Conservation (phyloP, 2,329 filamentous ascomycete genomes). For the Cadophora sp. region DNA sequence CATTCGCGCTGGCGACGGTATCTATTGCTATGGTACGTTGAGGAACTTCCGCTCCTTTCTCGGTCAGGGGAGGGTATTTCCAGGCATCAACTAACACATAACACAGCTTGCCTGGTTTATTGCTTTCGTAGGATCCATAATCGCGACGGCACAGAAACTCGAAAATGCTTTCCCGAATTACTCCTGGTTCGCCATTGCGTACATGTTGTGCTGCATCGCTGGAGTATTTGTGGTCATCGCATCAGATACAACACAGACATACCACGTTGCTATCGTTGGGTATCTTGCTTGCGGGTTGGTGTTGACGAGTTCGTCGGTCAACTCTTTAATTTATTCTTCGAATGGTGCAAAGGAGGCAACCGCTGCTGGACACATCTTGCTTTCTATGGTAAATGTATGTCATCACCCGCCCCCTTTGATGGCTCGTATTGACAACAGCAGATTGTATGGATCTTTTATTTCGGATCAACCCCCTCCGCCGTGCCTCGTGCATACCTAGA, state of each 20-base stretch:
- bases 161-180: slow-evolving; percentile 75
- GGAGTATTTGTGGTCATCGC: slow-evolving; percentile 85
- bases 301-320: slow-evolving; percentile 84
- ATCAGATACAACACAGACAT: slow-evolving; percentile 83
- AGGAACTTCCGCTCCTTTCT: background rate
- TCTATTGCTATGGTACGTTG: slow-evolving; percentile 84
- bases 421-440: slow-evolving; percentile 48
- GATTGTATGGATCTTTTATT: slow-evolving; percentile 99
- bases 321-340: slow-evolving; percentile 80
- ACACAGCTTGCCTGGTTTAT: slow-evolving; percentile 92
- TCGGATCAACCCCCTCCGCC: slow-evolving; percentile 88
- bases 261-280: slow-evolving; percentile 89
- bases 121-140: slow-evolving; percentile 84
- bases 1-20: slow-evolving; percentile 92
- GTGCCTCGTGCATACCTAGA: slow-evolving; percentile 90
- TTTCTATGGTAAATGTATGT: slow-evolving; percentile 91
- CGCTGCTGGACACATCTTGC: slow-evolving; percentile 89
- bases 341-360: slow-evolving; percentile 81
- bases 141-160: slow-evolving; percentile 63
- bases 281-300: slow-evolving; percentile 86
- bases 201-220: slow-evolving; percentile 81
- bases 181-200: slow-evolving; percentile 90
- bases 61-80: background rate
- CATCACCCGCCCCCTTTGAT: background rate
- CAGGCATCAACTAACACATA: slow-evolving; percentile 26